Evolutionary conservation across 306 rosid species (phyloP), one percentile per base, ranked within the genome.

Genomic region (Adenanthera pavonina): DNA sequence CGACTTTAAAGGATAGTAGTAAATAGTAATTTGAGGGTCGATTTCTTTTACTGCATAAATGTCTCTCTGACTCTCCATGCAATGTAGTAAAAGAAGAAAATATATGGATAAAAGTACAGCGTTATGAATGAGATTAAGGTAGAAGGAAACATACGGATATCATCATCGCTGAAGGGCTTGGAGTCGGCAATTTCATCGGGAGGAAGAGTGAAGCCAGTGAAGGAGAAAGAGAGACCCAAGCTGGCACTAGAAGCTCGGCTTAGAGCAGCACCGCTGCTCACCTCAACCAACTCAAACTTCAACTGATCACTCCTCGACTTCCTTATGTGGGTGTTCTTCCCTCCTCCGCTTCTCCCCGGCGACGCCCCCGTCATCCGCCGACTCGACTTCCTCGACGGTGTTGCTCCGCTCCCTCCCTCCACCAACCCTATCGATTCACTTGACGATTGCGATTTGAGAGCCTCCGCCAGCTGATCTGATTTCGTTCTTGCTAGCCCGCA

Each of bases 191-290:
- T 90, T 40, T 95, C 97, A 44, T 96, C 99, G 6, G 97, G 90
- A n/a, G 98, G 99, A 68, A 92, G 56, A 17, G 91, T 77, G 90
- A 96, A 96, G 46, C 99, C 99, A 30, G 97, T 93, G 89, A 96
- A 96, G 25, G 97, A 92, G 83, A 96, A 93, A 0, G 99, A 96
- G 47, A 96, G 87, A 3, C 99, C 99, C 86, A 96, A 81, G 88
- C 98, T 93, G 34, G 99, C 99, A 80, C 99, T 96, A 1, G 98
- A 93, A n/a, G 98, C 99, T 72, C 99, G 79, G 68, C 99, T 96
- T 0, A 96, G 90, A 20, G 94, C 97, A 0, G 98, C 98, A 3
- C 99, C 98, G 36, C 91, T 92, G 49, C 80, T 84, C 51, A 92
- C 52, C 35, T 96, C 99, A 71, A 91, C 98, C 30, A 93, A 11